Percentiles rank a stretch among this genome's conserved stretches.
Conservation (phyloP, 2,329 filamentous ascomycete species). For the Lasiodiplodia sp. region DNA sequence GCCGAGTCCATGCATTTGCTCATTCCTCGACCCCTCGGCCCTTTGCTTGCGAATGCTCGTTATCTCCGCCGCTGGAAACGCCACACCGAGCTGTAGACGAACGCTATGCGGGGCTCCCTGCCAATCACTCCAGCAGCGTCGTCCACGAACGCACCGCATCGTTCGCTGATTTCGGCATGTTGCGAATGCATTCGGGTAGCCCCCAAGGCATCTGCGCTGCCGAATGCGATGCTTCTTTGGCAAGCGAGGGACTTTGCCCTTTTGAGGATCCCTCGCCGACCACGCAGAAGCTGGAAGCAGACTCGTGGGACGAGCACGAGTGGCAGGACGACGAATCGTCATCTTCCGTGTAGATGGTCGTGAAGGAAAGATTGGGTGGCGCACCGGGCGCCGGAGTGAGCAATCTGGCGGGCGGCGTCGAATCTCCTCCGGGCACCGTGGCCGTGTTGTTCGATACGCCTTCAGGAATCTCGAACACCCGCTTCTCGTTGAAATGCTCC, state of each 20-base stretch:
- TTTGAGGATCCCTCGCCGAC: not conserved
- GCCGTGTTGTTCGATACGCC: not conserved
- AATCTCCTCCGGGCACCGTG: not conserved
- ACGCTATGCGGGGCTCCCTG: not conserved
- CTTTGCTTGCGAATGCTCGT: not conserved
- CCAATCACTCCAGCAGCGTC: not conserved
- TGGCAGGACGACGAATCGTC: conserved; percentile 10
- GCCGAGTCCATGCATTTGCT: not conserved
- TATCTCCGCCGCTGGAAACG: not conserved
- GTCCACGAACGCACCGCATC: conserved; percentile 2
- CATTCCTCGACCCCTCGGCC: not conserved
- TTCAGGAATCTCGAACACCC: not conserved
- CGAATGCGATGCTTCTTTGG: not conserved
- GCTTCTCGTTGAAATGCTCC: not conserved
- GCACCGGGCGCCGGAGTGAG: not conserved
- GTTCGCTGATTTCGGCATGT: not conserved
- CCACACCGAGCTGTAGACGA: too few species aligned
- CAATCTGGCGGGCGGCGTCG: not conserved
- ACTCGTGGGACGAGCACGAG: conserved; percentile 3
- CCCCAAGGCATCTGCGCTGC: not conserved
- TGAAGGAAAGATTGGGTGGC: conserved; percentile 1
- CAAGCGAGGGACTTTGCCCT: not conserved
- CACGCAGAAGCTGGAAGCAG: not conserved
- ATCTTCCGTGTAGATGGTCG: conserved; percentile 7
- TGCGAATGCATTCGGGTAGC: not conserved